Evolutionary conservation across 331 rosid species (phyloP), one percentile per base, ranked within the genome.

Genomic region (Prunus yedoensis): DNA sequence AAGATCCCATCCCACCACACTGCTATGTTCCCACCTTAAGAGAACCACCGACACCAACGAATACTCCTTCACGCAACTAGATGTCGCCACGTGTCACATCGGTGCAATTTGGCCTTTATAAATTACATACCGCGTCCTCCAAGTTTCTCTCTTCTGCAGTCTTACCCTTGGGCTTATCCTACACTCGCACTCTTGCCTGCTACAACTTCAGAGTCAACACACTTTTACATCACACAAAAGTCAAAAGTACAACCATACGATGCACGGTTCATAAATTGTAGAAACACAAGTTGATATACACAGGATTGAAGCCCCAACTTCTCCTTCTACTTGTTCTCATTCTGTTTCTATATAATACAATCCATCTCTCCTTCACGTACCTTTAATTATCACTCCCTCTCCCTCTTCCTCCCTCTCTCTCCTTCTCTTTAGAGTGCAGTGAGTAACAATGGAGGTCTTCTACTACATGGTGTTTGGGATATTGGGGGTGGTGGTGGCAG

Each of bases 391-490:
- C 72, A 79, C 56, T 52, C 8, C n/a, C 70, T 54, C 23, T 60
- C 54, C 43, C 65, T 52, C 66, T 23, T 30, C 5, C 35, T 32
- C 38, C n/a, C 32, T 18, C 68, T 18, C 68, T 38, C 46, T 41
- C n/a, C 21, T n/a, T 58, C 21, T 28, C 66, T 61, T n/a, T 63
- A 32, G 23, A 43, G 21, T 41, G 66, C 68, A 8, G 49, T 12
- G 14, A 17, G 60, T 53, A 15, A 32, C 61, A 78, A 95, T 95
- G 99, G 99, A 95, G 93, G 74, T 88, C 52, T 91, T 95, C 83
- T 95, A 77, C 88, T 92, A 88, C 80, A 18, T 76, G n/a, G 94
- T 95, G 54, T 95, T 95, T 46, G 99, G 97, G 2, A 89, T 74
- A n/a, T 57, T 95, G 73, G 91, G 79, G 12, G 91, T 81, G 49